Evolutionary conservation across 2,329 filamentous ascomycete species (phyloP).

Genomic region (Colletotrichum acutatum): DNA sequence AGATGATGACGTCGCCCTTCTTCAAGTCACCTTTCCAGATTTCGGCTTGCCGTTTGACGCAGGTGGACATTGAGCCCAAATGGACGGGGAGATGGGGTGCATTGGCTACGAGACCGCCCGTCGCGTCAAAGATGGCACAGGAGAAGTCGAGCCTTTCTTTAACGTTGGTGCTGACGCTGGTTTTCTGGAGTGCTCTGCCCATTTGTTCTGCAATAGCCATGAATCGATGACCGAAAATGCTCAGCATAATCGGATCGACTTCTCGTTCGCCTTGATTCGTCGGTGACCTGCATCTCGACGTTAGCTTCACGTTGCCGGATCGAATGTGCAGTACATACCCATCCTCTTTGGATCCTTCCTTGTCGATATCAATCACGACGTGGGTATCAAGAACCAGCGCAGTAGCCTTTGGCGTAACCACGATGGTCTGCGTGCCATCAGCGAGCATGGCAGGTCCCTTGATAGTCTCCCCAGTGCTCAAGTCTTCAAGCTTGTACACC

Average conservation of each 20-base stretch:
- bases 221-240: conserved; percentile 84
- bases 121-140: conserved; percentile 81
- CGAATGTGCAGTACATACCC: conserved; percentile 40
- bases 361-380: conserved; percentile 86
- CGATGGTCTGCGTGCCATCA: conserved; percentile 91
- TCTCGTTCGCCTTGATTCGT: conserved; percentile 44
- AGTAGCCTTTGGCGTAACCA: conserved; percentile 81
- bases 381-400: conserved; percentile 87
- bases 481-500: conserved; percentile 82
- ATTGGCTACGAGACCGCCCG: conserved; percentile 81
- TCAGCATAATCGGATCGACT: conserved; percentile 78
- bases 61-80: conserved; percentile 85
- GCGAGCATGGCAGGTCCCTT: conserved; percentile 87
- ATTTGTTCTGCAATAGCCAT: conserved; percentile 91
- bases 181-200: conserved; percentile 83
- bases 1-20: conserved; percentile 83
- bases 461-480: conserved; percentile 78
- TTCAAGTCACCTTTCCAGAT: conserved; percentile 84
- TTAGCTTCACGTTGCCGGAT: conserved; percentile 31
- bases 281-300: conserved; percentile 34
- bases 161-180: conserved; percentile 83
- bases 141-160: conserved; percentile 87
- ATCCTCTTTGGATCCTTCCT: conserved; percentile 52
- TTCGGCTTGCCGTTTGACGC: conserved; percentile 79
- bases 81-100: conserved; percentile 85